Conservation (phyloP, 768 basidiomycete genomes). For the Hebeloma cylindrosporum region DNA sequence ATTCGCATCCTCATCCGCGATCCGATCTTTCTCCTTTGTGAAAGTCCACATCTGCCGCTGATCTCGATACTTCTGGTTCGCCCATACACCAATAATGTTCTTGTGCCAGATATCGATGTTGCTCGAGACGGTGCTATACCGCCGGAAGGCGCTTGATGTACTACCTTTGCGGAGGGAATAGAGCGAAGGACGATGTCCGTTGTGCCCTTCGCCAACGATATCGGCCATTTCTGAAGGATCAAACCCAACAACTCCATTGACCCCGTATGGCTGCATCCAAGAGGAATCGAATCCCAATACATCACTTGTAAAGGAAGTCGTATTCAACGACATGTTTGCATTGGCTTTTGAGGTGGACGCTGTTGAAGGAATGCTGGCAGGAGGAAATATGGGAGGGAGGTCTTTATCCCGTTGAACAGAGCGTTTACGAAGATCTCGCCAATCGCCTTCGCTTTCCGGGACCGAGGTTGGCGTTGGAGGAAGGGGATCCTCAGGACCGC, state of each 20-base stretch:
- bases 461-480: slow-evolving; percentile 37
- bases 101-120: slow-evolving; percentile 43
- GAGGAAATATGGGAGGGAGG: slow-evolving; percentile 15
- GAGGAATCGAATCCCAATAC: slow-evolving; percentile 50
- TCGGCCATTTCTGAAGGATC: slow-evolving; percentile 28
- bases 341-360: slow-evolving; percentile 4
- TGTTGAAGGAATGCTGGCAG: slow-evolving; percentile 3
- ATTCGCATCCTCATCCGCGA: slow-evolving; percentile 13
- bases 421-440: slow-evolving; percentile 51
- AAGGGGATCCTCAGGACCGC: slow-evolving; percentile 17
- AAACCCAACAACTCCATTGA: slow-evolving; percentile 25
- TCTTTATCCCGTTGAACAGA: slow-evolving; percentile 31
- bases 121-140: slow-evolving; percentile 45
- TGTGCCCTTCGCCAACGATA: slow-evolving; percentile 23
- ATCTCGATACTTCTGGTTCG: slow-evolving; percentile 45
- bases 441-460: slow-evolving; percentile 57
- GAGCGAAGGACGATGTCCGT: slow-evolving; percentile 15
- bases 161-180: slow-evolving; percentile 24
- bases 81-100: slow-evolving; percentile 37
- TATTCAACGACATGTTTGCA: slow-evolving; percentile 1
- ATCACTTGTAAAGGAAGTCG: slow-evolving; percentile 22
- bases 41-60: slow-evolving; percentile 59
- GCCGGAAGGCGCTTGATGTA: slow-evolving; percentile 26
- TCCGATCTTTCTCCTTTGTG: slow-evolving; percentile 45
- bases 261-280: slow-evolving; percentile 23